phyloP scores from a whole-genome alignment of 1,284 basidiomycete genomes.

The Blastosporella zonata region DNA sequence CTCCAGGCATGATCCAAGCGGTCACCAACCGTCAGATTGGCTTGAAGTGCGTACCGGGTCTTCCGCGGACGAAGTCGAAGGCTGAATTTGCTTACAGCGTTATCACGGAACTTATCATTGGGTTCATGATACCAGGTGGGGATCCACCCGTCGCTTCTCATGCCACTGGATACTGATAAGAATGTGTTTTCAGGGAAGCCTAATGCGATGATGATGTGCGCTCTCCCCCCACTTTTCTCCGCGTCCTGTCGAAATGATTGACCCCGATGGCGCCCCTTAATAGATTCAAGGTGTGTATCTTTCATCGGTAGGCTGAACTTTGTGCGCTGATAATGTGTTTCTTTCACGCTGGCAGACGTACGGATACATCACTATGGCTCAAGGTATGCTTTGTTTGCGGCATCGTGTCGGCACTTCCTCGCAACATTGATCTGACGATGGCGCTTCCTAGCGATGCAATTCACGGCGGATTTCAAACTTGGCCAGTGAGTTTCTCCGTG shows the following conservation, averaged over 20 bases:
- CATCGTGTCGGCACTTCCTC: neutral
- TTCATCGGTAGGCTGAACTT: neutral
- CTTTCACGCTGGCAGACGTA: slow-evolving; percentile 33
- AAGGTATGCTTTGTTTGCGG: slow-evolving; percentile 27
- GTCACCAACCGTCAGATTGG: slow-evolving; percentile 62
- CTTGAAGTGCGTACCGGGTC: slow-evolving; percentile 39
- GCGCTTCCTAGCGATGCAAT: slow-evolving; percentile 38
- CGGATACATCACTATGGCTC: slow-evolving; percentile 46
- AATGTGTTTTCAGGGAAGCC: slow-evolving; percentile 40
- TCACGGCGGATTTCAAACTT: slow-evolving; percentile 68
- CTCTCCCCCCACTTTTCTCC: slow-evolving; percentile 9
- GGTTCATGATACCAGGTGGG: slow-evolving; percentile 48
- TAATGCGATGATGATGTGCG: slow-evolving; percentile 59
- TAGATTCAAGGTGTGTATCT: slow-evolving; percentile 7
- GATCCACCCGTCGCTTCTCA: neutral
- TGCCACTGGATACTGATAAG: slow-evolving; percentile 4
- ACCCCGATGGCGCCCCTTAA: neutral
- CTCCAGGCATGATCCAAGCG: slow-evolving; percentile 58
- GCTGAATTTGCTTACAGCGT: slow-evolving; percentile 30
- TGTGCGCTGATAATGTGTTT: neutral
- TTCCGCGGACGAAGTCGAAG: neutral
- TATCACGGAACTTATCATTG: slow-evolving; percentile 58
- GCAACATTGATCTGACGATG: slow-evolving; percentile 11
- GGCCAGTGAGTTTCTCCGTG: slow-evolving; percentile 50
- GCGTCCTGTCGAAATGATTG: neutral